Evolutionary conservation across 257 asterid species (phyloP), one percentile per base, ranked within the genome.

Genomic region (Cynanchum wilfordii): DNA sequence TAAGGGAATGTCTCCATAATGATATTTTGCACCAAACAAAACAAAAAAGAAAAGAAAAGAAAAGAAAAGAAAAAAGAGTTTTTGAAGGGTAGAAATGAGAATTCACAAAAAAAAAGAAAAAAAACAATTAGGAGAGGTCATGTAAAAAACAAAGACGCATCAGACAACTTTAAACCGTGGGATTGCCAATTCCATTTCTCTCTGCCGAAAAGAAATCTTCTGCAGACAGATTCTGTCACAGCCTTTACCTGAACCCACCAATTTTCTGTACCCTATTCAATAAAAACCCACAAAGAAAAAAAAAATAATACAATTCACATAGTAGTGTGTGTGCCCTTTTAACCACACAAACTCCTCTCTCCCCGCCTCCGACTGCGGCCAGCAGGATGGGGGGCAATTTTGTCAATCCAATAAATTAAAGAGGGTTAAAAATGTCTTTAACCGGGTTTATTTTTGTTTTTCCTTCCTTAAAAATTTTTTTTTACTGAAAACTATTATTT

Each of bases 181-280:
- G 79, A 81, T 81, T 78, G 82, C 78, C 83, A 76, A 78, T 80
- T 66, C 70, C 75, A 75, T 74, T 69, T 71, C 47, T 57, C 29
- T 29, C 67, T 62, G 78, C 78, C 30, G 68, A 40, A 69, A 78
- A 62, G 59, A 72, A 36, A 50, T 71, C 58, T 52, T 40, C 67
- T 62, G 81, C 69, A 59, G 80, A 54, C 65, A 40, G 76, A 73
- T 65, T 69, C 60, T 70, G 49, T 83, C 60, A 24, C 80, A 38
- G 63, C 62, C 59, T 73, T 81, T 77, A 15, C 76, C 68, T 57
- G 73, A 52, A 33, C 50, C 2, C 68, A 33, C 50, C 2, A 57
- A 3, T 17, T 5, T 15, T 72, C 20, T 24, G 40, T 60, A 74
- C 85, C 59, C 22, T 54, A 54, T 54, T 54, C 15, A 49, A 11